phyloP scores from a whole-genome alignment of 2,329 filamentous ascomycete species.

The Aschersonia sp. region DNA sequence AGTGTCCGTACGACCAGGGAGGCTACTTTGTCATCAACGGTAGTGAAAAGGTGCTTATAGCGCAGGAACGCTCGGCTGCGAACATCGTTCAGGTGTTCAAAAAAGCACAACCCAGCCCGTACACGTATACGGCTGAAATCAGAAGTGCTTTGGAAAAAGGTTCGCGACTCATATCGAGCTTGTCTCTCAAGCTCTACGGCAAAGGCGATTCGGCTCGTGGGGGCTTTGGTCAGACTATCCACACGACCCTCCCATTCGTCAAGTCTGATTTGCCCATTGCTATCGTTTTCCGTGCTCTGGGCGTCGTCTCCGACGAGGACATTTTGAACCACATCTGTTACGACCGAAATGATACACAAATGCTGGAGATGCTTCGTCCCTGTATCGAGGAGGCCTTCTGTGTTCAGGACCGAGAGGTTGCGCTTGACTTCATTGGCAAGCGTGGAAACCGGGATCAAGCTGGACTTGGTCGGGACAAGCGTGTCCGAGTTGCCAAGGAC shows the following conservation, averaged over 20 bases:
- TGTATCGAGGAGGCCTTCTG: slow-evolving; percentile 96
- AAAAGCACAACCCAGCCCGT: slow-evolving; percentile 84
- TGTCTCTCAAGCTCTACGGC: slow-evolving; percentile 78
- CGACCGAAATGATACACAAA: slow-evolving; percentile 85
- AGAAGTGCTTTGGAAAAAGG: slow-evolving; percentile 93
- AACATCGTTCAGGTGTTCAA: slow-evolving; percentile 99
- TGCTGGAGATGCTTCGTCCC: slow-evolving; percentile 94
- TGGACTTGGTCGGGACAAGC: slow-evolving; percentile 67
- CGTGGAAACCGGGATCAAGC: slow-evolving; percentile 51
- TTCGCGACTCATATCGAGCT: slow-evolving; percentile 81
- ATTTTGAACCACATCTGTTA: slow-evolving; percentile 97
- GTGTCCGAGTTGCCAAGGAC: slow-evolving; percentile 82
- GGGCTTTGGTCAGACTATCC: slow-evolving; percentile 74
- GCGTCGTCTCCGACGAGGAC: slow-evolving; percentile 93
- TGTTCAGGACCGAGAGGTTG: slow-evolving; percentile 88
- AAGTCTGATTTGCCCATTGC: slow-evolving; percentile 87
- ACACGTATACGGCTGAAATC: slow-evolving; percentile 89
- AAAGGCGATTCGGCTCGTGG: slow-evolving; percentile 69
- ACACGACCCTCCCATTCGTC: slow-evolving; percentile 84
- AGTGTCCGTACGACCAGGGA: slow-evolving; percentile 95
- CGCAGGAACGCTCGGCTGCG: slow-evolving; percentile 90
- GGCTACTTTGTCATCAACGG: slow-evolving; percentile 99
- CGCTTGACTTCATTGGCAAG: slow-evolving; percentile 89
- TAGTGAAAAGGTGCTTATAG: slow-evolving; percentile 95
- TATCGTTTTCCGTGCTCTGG: slow-evolving; percentile 88